phyloP scores from a whole-genome alignment of 495 filamentous ascomycete species.

The Friedmanniomyces simplex region DNA sequence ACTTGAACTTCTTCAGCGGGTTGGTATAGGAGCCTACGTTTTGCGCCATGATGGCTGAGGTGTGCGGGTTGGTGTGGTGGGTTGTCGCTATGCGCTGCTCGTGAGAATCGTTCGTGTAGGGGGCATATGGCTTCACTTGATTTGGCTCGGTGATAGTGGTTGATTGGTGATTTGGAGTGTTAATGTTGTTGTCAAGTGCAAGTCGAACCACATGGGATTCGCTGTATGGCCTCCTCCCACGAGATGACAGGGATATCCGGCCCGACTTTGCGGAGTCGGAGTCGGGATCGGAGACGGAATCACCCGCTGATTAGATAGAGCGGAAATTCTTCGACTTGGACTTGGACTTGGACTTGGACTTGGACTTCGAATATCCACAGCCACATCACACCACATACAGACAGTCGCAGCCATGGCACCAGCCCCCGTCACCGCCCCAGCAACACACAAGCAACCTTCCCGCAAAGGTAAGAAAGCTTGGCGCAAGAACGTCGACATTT shows the following conservation, averaged over 20 bases:
- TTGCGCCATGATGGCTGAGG: conserved; percentile 41
- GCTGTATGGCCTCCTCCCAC: background rate
- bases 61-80: background rate
- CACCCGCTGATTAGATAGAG: background rate
- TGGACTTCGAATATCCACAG: no score
- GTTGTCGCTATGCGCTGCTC: background rate
- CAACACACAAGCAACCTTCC: conserved; percentile 68
- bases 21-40: conserved; percentile 79
- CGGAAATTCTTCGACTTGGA: background rate
- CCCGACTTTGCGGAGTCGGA: no score
- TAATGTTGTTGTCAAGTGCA: no score
- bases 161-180: no score
- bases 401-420: conserved; percentile 21
- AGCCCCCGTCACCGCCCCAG: conserved; percentile 33
- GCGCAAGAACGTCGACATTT: conserved; percentile 93
- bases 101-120: no score
- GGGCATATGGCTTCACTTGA: no score
- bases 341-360: no score
- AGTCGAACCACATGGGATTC: background rate
- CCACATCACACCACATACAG: background rate
- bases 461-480: conserved; percentile 97
- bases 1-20: conserved; percentile 98
- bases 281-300: no score
- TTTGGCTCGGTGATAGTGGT: no score
- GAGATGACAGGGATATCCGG: no score